A percentile compares a stretch with the other conserved stretches of the same genome.
Conservation (phyloP, 495 filamentous ascomycete species). For the Platismatia glauca region DNA sequence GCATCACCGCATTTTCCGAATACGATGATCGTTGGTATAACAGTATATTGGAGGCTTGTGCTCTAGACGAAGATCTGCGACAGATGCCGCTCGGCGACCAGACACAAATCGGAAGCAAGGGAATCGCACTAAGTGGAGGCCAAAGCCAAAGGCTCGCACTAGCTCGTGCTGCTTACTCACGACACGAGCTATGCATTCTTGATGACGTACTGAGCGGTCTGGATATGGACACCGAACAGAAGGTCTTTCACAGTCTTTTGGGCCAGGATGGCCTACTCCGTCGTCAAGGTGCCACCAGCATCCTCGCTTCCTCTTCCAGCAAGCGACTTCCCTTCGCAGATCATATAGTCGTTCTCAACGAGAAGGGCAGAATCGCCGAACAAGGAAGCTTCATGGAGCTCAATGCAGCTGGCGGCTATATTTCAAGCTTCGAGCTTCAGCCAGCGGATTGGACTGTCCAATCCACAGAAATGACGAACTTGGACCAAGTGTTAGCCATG, state of each 20-base stretch:
- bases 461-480: conserved; percentile 7
- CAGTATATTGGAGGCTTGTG: conserved; percentile 55
- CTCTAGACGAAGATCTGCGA: conserved; percentile 47
- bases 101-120: conserved; percentile 55
- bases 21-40: conserved; percentile 53
- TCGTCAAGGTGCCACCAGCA: conserved; percentile 38
- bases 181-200: conserved; percentile 45
- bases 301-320: conserved; percentile 44
- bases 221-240: conserved; percentile 50
- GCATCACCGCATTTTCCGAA: conserved; percentile 44
- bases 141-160: conserved; percentile 58
- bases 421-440: conserved; percentile 38
- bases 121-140: conserved; percentile 55
- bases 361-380: conserved; percentile 37
- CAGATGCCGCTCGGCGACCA: conserved; percentile 48
- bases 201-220: conserved; percentile 56
- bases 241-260: conserved; percentile 50
- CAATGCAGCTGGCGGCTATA: conserved; percentile 39
- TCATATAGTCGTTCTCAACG: conserved; percentile 42
- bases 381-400: conserved; percentile 45
- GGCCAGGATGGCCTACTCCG: conserved; percentile 46
- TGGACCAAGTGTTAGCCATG: conserved; percentile 8
- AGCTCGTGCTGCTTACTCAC: conserved; percentile 49
- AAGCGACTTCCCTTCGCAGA: conserved; percentile 42
- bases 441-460: conserved; percentile 10